Percentiles rank a stretch among this genome's conserved stretches.
These are phyloP conservation scores for Whalleya microplaca DNA, from an alignment of 2,329 filamentous ascomycete species.

Conservation along the genomic window DNA sequence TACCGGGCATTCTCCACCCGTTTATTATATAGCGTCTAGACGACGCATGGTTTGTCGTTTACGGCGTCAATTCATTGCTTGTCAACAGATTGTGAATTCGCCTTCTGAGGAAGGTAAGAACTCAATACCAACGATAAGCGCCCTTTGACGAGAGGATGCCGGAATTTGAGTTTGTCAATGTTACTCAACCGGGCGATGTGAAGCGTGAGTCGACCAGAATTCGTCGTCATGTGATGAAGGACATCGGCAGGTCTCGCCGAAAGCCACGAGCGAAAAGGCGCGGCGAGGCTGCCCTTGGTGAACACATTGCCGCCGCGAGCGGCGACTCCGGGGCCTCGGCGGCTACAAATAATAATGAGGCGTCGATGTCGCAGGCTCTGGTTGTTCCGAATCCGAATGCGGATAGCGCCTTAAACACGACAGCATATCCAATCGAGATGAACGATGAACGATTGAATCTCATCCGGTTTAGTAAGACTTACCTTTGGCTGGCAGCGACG, in stretches of 20 bases:
- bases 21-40: no score
- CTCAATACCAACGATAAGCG: background rate
- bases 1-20: no score
- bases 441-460: slow-evolving; percentile 27
- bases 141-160: slow-evolving; percentile 21
- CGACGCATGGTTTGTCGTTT: no score
- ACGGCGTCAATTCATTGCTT: no score
- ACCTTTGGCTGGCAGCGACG: background rate
- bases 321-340: background rate
- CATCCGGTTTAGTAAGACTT: slow-evolving; percentile 27
- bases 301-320: background rate
- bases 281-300: slow-evolving; percentile 14
- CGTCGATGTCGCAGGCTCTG: background rate
- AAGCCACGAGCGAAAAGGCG: slow-evolving; percentile 24
- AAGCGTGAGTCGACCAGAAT: slow-evolving; percentile 34
- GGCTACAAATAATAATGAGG: background rate
- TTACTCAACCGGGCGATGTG: slow-evolving; percentile 29
- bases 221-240: slow-evolving; percentile 38
- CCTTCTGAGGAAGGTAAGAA: background rate
- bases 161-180: slow-evolving; percentile 35
- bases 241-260: slow-evolving; percentile 35
- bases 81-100: no score
- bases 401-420: slow-evolving; percentile 21
- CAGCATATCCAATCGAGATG: slow-evolving; percentile 32
- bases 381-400: slow-evolving; percentile 16